Conservation (phyloP, 2,329 filamentous ascomycete genomes). For the Fusarium sp. region DNA sequence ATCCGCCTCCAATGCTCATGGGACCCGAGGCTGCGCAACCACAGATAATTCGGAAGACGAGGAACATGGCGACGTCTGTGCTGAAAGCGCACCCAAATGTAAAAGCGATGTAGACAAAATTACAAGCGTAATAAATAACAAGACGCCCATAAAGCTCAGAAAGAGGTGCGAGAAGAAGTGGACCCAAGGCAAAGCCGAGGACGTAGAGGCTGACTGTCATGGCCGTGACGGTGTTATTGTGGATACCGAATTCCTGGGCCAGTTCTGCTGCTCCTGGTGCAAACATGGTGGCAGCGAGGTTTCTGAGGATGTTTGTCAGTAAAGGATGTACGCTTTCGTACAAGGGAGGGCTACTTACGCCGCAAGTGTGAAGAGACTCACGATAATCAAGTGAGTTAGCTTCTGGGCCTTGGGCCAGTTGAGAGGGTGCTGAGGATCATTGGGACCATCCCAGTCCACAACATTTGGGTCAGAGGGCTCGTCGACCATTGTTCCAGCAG, state of each 20-base stretch:
- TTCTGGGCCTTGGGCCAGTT: slow-evolving; percentile 70
- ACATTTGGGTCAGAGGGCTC: slow-evolving; percentile 44
- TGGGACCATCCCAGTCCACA: slow-evolving; percentile 70
- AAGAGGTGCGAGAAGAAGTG: slow-evolving; percentile 36
- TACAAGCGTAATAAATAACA: slow-evolving; percentile 25
- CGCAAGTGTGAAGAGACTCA: slow-evolving; percentile 60
- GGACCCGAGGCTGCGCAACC: slow-evolving; percentile 39
- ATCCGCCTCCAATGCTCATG: slow-evolving; percentile 36
- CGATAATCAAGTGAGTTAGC: slow-evolving; percentile 56
- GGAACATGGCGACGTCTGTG: slow-evolving; percentile 29
- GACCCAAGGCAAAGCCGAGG: slow-evolving; percentile 37
- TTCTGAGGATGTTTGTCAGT: slow-evolving; percentile 3
- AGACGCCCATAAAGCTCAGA: slow-evolving; percentile 39
- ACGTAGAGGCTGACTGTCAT: slow-evolving; percentile 36
- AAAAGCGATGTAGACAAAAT: slow-evolving; percentile 19
- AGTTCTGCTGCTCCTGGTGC: slow-evolving; percentile 36
- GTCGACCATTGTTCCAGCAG: background rate
- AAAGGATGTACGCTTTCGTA: no score
- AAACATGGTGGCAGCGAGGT: slow-evolving; percentile 44
- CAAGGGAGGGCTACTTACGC: slow-evolving; percentile 10
- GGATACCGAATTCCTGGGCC: slow-evolving; percentile 30
- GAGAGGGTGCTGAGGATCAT: slow-evolving; percentile 72
- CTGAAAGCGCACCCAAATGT: slow-evolving; percentile 34
- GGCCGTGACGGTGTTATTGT: slow-evolving; percentile 12
- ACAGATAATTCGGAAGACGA: slow-evolving; percentile 29